Evolutionary conservation across 805 yeast species (phyloP).

Genomic region (Schwanniomyces occidentalis): DNA sequence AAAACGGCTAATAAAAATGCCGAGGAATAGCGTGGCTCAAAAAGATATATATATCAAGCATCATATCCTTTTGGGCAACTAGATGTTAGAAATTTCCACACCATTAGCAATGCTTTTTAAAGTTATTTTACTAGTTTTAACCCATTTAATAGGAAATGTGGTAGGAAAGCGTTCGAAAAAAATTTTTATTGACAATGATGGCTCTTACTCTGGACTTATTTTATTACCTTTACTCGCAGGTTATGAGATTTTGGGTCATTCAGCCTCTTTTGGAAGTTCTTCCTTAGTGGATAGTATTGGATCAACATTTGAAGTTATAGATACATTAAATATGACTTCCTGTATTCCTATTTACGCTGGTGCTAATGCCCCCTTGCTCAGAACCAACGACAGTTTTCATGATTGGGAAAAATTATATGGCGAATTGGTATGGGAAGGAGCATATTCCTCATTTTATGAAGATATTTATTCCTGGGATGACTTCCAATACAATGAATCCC

Average conservation of each 20-base stretch:
- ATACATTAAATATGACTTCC: constrained; percentile 32
- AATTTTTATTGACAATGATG: constrained; percentile 45
- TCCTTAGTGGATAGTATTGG: constrained; percentile 43
- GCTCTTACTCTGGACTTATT: constrained; percentile 35
- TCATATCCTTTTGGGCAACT: no score
- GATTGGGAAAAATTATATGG: constrained; percentile 39
- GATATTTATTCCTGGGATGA: constrained; percentile 34
- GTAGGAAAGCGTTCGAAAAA: no score
- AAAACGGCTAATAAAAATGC: no score
- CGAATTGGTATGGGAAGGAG: constrained; percentile 44
- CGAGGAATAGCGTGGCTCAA: no score
- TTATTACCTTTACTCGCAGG: constrained; percentile 40
- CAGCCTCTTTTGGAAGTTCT: constrained; percentile 39
- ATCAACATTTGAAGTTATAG: constrained; percentile 25
- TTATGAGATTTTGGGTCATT: constrained; percentile 39
- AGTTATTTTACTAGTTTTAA: no score
- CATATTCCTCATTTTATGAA: constrained; percentile 29
- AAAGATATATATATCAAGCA: no score
- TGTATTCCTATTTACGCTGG: constrained; percentile 40
- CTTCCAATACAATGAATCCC: constrained; percentile 24
- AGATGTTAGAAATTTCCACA: no score
- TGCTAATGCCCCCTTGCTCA: constrained; percentile 37
- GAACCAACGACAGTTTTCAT: constrained; percentile 41
- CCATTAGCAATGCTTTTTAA: no score
- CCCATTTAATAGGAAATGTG: no score